Conservation (phyloP, 2,329 filamentous ascomycete genomes). For the Colletotrichum incanum region DNA sequence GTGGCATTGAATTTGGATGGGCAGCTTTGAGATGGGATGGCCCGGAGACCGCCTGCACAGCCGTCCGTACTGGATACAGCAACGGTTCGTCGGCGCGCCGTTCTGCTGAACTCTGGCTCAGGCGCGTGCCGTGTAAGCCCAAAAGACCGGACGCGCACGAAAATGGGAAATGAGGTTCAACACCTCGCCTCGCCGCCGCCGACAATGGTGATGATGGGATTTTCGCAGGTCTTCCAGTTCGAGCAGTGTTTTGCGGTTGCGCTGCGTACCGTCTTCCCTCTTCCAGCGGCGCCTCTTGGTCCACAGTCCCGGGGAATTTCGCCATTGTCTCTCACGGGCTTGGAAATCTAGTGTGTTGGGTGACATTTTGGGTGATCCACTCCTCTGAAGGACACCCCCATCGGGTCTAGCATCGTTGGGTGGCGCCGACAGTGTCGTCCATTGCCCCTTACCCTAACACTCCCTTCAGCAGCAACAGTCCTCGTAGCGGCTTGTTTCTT, state of each 20-base stretch:
- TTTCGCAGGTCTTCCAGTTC: background rate
- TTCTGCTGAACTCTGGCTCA: constrained; percentile 23
- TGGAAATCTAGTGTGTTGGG: constrained; percentile 21
- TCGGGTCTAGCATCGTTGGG: constrained; percentile 27
- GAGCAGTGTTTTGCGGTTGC: constrained; percentile 1
- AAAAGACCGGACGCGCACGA: constrained; percentile 11
- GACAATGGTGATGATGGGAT: background rate
- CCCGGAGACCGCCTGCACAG: constrained; percentile 28
- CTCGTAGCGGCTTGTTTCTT: constrained; percentile 15
- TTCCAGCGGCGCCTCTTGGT: constrained; percentile 3
- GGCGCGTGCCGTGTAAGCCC: background rate
- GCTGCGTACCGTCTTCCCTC: background rate
- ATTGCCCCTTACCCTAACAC: constrained; percentile 28
- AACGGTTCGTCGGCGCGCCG: constrained; percentile 9
- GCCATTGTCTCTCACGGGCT: constrained; percentile 15
- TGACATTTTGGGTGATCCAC: constrained; percentile 25
- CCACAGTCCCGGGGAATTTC: constrained; percentile 16
- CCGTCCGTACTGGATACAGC: background rate
- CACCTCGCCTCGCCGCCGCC: constrained; percentile 21
- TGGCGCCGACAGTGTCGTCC: constrained; percentile 21
- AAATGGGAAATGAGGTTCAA: constrained; percentile 19
- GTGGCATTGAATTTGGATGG: constrained; percentile 22
- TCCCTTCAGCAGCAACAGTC: background rate
- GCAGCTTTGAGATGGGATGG: constrained; percentile 33
- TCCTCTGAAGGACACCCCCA: constrained; percentile 20